Evolutionary conservation across 805 yeast genomes (phyloP).

Genomic region (Millerozyma miso): DNA sequence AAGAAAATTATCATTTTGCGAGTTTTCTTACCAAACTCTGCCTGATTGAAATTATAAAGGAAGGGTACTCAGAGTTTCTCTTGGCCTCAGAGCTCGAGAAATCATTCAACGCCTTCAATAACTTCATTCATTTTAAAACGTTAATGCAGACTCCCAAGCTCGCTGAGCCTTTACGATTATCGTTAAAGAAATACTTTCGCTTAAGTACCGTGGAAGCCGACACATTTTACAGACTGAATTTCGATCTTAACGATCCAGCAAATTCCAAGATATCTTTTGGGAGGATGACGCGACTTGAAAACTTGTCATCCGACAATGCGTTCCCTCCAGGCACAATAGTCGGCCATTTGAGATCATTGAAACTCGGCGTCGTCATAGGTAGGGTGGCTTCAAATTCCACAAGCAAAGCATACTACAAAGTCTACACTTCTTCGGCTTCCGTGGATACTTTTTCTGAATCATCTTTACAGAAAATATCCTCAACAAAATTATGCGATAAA

Average conservation of each 20-base stretch:
- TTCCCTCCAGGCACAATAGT: conserved; percentile 3
- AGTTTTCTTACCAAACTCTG: conserved; percentile 9
- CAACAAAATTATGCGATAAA: background rate
- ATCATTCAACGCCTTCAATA: conserved; percentile 7
- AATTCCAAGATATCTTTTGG: conserved; percentile 1
- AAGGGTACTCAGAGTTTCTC: conserved; percentile 7
- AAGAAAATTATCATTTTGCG: conserved; percentile 10
- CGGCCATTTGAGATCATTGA: conserved; percentile 5
- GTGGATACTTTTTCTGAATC: conserved; percentile 11
- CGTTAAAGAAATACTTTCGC: background rate
- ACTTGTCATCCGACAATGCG: background rate
- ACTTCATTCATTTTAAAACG: conserved; percentile 12
- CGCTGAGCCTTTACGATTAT: background rate
- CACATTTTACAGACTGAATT: conserved; percentile 1
- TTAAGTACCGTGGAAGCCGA: background rate
- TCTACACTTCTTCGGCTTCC: conserved; percentile 11
- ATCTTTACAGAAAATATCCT: conserved; percentile 1
- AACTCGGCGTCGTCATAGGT: conserved; percentile 3
- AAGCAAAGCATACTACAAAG: conserved; percentile 7
- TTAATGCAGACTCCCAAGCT: conserved; percentile 1
- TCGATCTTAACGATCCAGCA: conserved; percentile 4
- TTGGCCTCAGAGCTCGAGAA: conserved; percentile 9
- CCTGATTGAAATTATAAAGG: conserved; percentile 3
- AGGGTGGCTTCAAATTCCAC: background rate
- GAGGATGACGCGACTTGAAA: background rate